Base-by-base conservation (phyloP, 2,329 filamentous ascomycete genomes). In the Paraphaeosphaeria minitans region DNA sequence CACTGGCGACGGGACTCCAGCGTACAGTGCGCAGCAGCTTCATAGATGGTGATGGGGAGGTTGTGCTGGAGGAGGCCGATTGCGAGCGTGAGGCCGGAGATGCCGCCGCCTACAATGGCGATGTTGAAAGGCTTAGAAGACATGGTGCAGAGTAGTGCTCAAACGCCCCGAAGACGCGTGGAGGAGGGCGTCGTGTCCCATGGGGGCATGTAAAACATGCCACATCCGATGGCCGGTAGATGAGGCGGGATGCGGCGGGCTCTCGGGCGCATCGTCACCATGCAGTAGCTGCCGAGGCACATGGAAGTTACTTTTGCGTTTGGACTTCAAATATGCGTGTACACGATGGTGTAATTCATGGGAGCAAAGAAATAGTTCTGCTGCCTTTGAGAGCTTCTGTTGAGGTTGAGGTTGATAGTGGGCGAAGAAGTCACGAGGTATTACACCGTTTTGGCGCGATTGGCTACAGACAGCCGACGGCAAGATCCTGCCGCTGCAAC, bases 91-190 rank as follows among this genome's bases (percentile, higher is more conserved):
- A 87, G 77, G 27, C 86, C 86, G 27, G 81, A 82, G 58, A 88
- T 86, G 35, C 85, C 85, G 43, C 84, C 85, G 59, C 85, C 85
- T 16, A 87, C 75, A 42, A 88, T 84, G 63, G 85, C 85, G 58
- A 87, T 74, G 54, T 76, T 77, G 71, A 80, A 81, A 31, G 72
- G 64, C 55, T 77, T 80, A 16, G 65, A 55, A 29, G 66, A 56
- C 14, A 63, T 50, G 70, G 73, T 74, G 52, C 49, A 57, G 35
- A 35, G 49, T 43, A 8, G 9, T 10, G 5, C 10, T 7, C 22
- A 6, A n/a, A 9, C 24, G 37, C 4, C 9, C 12, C 16, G 8
- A 51, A 16, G 21, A 37, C 24, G 14, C 22, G 10, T 24, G 14
- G 6, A 33, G 31, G 16, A 51, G 13, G n/a, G 42, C n/a, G 29